Evolutionary conservation across 805 yeast genomes (phyloP), one percentile per base, ranked within the genome.

Genomic region (Phaffomyces opuntiae): DNA sequence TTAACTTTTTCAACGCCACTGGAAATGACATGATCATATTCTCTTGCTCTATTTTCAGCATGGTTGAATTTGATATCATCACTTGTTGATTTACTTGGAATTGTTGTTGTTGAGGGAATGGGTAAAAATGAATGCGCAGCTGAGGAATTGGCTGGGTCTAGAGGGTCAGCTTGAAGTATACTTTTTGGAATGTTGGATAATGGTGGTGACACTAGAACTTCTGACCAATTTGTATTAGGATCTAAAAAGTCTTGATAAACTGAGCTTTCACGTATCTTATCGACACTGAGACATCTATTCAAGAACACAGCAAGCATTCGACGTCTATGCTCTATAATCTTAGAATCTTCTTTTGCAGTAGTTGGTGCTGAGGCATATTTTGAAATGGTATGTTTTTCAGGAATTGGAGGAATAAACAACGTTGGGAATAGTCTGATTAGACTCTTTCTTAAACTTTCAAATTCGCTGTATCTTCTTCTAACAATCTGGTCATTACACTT

Each of bases 161-260:
- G 53, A 1, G 90, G 88, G 14, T 87, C 82, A 2, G 78, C 77
- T 53, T 74, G 66, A 43, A 84, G 55, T 47, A 75, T 64, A 64
- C 75, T 60, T 61, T 73, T 62, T 39, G 88, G 78, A 39, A 84
- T 64, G 9, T 68, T 62, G 2, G 73, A 63, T 19, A 81, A 67
- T 2, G 80, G 82, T 9, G 83, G 78, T 5, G 78, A 64, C 41
- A 66, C 67, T 45, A 83, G 58, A 5, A 80, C 96, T 60, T 91
- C 97, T 24, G 77, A 72, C 91, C 96, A 93, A 55, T 80, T 78
- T n/a, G 88, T 80, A 53, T 89, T 90, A 6, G 98, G 96, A 59
- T 89, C 93, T 49, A 93, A 63, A 56, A 93, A 93, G 56, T 81
- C 79, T 40, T 80, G 77, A 53, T 88, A 86, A 35, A 85, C 80